These are phyloP conservation scores for Tetracladium maxilliforme DNA, from an alignment of 2,329 filamentous ascomycete species.

Conservation along the genomic window DNA sequence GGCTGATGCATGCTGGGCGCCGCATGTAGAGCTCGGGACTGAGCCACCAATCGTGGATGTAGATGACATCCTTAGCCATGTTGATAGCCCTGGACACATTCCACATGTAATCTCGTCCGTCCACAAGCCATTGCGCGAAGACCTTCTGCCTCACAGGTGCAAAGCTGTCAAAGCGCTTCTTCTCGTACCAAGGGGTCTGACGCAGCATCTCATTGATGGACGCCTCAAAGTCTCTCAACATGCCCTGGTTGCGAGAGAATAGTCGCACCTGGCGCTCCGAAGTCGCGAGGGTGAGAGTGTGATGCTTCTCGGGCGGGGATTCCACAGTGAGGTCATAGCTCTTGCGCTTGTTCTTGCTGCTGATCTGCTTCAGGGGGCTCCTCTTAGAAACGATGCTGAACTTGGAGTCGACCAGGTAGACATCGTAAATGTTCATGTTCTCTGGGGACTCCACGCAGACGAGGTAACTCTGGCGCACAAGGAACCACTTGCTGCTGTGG, in stretches of 20 bases:
- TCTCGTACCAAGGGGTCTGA: conserved; percentile 68
- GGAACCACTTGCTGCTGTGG: conserved; percentile 90
- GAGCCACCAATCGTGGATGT: conserved; percentile 99
- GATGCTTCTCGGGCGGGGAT: conserved; percentile 44
- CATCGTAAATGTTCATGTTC: conserved; percentile 97
- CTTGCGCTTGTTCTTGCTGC: conserved; percentile 37
- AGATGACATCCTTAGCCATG: conserved; percentile 94
- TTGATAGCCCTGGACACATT: conserved; percentile 93
- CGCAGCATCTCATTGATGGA: conserved; percentile 78
- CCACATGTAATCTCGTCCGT: conserved; percentile 98
- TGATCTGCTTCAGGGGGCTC: conserved; percentile 34
- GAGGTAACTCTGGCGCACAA: conserved; percentile 94
- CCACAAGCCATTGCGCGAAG: conserved; percentile 91
- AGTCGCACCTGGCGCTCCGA: conserved; percentile 86
- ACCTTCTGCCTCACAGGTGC: conserved; percentile 77
- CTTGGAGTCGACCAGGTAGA: conserved; percentile 86
- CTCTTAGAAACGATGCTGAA: conserved; percentile 72
- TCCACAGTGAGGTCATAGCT: conserved; percentile 14
- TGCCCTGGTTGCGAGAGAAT: conserved; percentile 78
- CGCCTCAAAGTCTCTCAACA: conserved; percentile 83
- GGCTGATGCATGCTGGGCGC: conserved; percentile 84
- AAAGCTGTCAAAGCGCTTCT: conserved; percentile 84
- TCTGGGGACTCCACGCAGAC: conserved; percentile 97
- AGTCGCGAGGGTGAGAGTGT: conserved; percentile 77
- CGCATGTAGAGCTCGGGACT: conserved; percentile 94